Base-by-base conservation (phyloP, 805 yeast species). In the Saccharomycopsis javanensis region DNA sequence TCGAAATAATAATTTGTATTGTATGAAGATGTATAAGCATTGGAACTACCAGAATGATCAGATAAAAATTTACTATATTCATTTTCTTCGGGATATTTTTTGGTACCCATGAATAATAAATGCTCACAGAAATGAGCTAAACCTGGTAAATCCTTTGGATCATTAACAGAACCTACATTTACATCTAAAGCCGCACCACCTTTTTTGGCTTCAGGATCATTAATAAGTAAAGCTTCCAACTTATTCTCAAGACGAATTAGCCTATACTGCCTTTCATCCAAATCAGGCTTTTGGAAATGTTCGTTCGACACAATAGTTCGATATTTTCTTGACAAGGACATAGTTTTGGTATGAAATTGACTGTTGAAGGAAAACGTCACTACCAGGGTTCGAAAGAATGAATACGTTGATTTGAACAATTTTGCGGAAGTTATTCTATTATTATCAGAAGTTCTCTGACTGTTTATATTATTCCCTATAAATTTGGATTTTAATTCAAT, bases 1-100 rank as follows among this genome's bases (percentile, higher is more conserved):
- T 92, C 96, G 66, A 94, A 92, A 70, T 79, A 90, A 70, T 90
- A 92, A 71, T 92, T 92, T 4, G 98, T 92, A 65, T 88, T 89
- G 64, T 85, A 85, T 3, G 89, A 75, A 1, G 96, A 84, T 0
- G 99, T 92, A 70, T 85, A 92, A 1, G 99, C 99, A 68, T 92
- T 92, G 35, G 95, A 86, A 60, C 79, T 79, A 18, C 98, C 99
- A 45, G 91, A 85, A 67, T 94, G 95, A 60, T 85, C 82, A 7
- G 95, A 78, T 56, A 92, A 72, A 68, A 77, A 94, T 54, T 84
- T 80, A 50, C 85, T 75, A 67, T 87, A 87, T 62, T 85, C 94
- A 65, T 85, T 86, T 68, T 87, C 94, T 54, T 79, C 76, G 0
- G 94, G 94, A 64, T 82, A 87, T 69, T 85, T 85, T 62, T 77